Evolutionary conservation across 108 stramenopile species (phyloP).

Genomic region (Pinguiococcus pyrenoidosus): DNA sequence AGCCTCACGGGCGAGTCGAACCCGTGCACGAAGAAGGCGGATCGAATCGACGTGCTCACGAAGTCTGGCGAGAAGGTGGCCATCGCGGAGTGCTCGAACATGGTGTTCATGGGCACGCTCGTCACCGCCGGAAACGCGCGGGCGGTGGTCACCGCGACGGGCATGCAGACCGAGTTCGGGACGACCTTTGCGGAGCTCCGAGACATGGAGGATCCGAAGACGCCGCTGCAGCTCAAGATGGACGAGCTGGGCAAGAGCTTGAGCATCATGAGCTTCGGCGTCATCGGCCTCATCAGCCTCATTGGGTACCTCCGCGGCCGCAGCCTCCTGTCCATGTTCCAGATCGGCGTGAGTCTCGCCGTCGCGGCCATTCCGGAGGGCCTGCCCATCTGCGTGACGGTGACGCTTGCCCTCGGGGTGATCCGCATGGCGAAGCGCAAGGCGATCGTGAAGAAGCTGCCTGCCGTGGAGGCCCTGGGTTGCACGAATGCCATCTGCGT

Average conservation of each 20-base stretch:
- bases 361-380: constrained; percentile 93
- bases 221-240: constrained; percentile 84
- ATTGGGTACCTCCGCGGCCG: constrained; percentile 64
- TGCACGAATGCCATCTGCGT: constrained; percentile 75
- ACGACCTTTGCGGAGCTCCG: constrained; percentile 65
- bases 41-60: constrained; percentile 4
- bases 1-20: constrained; percentile 78
- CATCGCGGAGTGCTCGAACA: constrained; percentile 65
- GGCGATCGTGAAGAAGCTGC: constrained; percentile 81
- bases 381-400: constrained; percentile 69
- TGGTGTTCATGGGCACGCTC: constrained; percentile 83
- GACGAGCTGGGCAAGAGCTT: constrained; percentile 78
- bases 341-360: constrained; percentile 82
- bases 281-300: constrained; percentile 68
- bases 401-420: constrained; percentile 82
- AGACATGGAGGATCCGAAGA: constrained; percentile 57
- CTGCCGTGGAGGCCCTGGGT: constrained; percentile 83
- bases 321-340: constrained; percentile 25
- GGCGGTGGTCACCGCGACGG: constrained; percentile 74
- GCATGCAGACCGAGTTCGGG: constrained; percentile 73
- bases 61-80: constrained; percentile 3
- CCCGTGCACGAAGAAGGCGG: constrained; percentile 59
- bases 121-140: constrained; percentile 70
- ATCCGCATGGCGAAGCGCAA: constrained; percentile 79
- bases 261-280: constrained; percentile 53